A percentile compares a stretch with the other conserved stretches of the same genome.
phyloP scores from a whole-genome alignment of 2,329 filamentous ascomycete species.

The Parafenestella ontariensis region DNA sequence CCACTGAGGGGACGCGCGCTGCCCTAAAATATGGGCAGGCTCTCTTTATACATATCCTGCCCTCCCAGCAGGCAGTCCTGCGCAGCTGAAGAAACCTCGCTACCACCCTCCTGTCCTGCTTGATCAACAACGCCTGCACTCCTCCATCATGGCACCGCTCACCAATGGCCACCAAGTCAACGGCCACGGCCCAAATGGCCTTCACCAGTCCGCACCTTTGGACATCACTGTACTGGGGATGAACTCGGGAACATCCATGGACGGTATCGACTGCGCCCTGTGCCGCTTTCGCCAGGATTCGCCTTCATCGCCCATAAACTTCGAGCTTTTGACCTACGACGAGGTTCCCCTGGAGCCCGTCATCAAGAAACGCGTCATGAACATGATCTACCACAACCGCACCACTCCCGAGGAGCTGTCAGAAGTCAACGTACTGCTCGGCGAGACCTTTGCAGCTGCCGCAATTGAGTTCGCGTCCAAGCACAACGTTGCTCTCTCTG shows the following conservation, averaged over 20 bases:
- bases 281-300: slow-evolving; percentile 62
- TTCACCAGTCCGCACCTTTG: slow-evolving; percentile 39
- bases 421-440: slow-evolving; percentile 65
- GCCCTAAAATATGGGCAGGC: neutral
- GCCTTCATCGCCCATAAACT: slow-evolving; percentile 61
- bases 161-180: neutral
- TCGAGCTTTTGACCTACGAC: slow-evolving; percentile 64
- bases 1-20: too few species aligned
- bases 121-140: neutral
- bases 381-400: slow-evolving; percentile 64
- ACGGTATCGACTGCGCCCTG: slow-evolving; percentile 65
- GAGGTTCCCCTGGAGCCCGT: slow-evolving; percentile 59
- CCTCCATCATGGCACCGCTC: neutral
- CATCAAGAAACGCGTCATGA: slow-evolving; percentile 66
- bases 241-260: slow-evolving; percentile 63
- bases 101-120: neutral
- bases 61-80: neutral
- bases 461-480: slow-evolving; percentile 58
- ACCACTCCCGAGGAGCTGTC: slow-evolving; percentile 64
- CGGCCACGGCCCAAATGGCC: neutral
- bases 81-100: neutral
- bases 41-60: neutral
- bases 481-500: slow-evolving; percentile 51
- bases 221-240: slow-evolving; percentile 62
- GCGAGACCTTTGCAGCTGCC: slow-evolving; percentile 64